Evolutionary conservation across 148 eudicot genomes (phyloP), one percentile per base, ranked within the genome.

Genomic region (Talinum fruticosum): DNA sequence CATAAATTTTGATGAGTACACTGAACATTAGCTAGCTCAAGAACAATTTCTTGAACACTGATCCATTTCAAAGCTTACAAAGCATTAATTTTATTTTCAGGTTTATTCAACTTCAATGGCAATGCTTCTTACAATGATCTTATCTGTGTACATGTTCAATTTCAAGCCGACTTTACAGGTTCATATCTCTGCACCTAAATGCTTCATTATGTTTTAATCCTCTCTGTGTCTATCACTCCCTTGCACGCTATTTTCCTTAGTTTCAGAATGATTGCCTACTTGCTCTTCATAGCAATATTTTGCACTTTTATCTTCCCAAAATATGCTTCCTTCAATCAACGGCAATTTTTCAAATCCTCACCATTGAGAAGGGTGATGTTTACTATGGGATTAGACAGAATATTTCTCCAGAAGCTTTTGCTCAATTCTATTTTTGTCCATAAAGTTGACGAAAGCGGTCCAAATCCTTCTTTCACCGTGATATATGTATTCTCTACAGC

Each of bases 81-180:
- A 28, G 21, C 29, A 33, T 72, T 23, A 72, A 51, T 57, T 57
- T 32, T 33, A 45, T 32, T 70, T 80, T 65, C 83, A 96, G 99
- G 99, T 96, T 23, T 96, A 93, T 82, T 90, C 99, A 76, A 90
- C 95, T 71, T 96, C 99, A 75, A 93, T 96, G 99, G 99, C 99
- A 28, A 96, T 96, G 95, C 83, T 96, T 71, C 81, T 96, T 77
- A 96, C 98, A 51, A 93, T 93, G 98, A 83, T 96, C 71, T 71
- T 93, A 69, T 93, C 97, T 19, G 88, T 87, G 15, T 91, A 85
- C 86, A 88, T 92, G 71, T 95, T 95, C 79, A 81, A 49, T 76
- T 95, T 92, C 82, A 92, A 87, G 85, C 99, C 97, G 74, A 92
- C 99, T 21, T 47, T 92, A 71, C 98, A 94, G 93, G 98, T 92